Evolutionary conservation across 495 filamentous ascomycete species (phyloP).

Genomic region (Penicillium flavigenum): DNA sequence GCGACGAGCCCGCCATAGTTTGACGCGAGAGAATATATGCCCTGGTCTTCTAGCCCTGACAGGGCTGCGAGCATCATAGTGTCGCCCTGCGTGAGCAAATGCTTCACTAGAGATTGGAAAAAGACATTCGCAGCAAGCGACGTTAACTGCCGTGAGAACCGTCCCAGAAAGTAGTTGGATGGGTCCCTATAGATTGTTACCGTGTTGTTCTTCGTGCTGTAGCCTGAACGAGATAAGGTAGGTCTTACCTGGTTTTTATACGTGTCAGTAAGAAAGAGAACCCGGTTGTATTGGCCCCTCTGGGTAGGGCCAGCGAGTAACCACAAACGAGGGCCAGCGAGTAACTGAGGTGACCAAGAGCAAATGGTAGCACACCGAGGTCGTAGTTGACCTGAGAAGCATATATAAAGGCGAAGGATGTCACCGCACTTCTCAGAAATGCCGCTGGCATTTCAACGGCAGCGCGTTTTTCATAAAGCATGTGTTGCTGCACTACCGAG

Average conservation of each 20-base stretch:
- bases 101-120: slow-evolving; percentile 85
- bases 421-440: slow-evolving; percentile 68
- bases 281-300: slow-evolving; percentile 40
- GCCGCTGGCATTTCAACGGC: slow-evolving; percentile 77
- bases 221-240: neutral
- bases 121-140: slow-evolving; percentile 73
- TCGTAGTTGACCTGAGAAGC: slow-evolving; percentile 46
- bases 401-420: slow-evolving; percentile 64
- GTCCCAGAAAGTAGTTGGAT: slow-evolving; percentile 54
- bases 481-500: slow-evolving; percentile 72
- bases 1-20: slow-evolving; percentile 94
- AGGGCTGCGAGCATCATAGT: slow-evolving; percentile 78
- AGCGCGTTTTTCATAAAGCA: slow-evolving; percentile 77
- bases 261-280: slow-evolving; percentile 58
- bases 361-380: slow-evolving; percentile 82
- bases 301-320: slow-evolving; percentile 56
- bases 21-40: slow-evolving; percentile 87
- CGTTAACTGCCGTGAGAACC: slow-evolving; percentile 65
- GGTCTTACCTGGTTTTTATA: slow-evolving; percentile 47
- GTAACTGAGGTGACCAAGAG: slow-evolving; percentile 80
- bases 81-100: slow-evolving; percentile 92
- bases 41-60: slow-evolving; percentile 74
- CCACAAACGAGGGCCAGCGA: slow-evolving; percentile 63
- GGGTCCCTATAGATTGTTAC: slow-evolving; percentile 23
- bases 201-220: neutral